These are phyloP conservation scores for Macrophomina pseudophaseolina DNA, from an alignment of 2,329 filamentous ascomycete genomes.

Conservation along the genomic window DNA sequence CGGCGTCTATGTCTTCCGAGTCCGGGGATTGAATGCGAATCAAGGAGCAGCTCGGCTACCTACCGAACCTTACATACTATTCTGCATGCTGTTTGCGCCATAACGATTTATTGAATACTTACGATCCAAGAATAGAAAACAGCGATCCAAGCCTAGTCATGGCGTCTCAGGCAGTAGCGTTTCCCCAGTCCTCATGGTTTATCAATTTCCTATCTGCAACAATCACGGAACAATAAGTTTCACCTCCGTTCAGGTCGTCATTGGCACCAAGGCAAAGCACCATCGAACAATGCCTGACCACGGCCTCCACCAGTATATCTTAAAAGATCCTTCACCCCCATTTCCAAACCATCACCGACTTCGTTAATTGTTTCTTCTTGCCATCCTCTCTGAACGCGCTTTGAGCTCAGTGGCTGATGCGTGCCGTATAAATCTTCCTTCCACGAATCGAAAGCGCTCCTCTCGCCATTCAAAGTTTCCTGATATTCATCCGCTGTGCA, in stretches of 20 bases:
- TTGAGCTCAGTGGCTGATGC: conserved; percentile 40
- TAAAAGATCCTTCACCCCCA: conserved; percentile 37
- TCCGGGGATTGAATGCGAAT: no score
- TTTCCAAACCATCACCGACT: conserved; percentile 36
- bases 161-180: no score
- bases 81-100: no score
- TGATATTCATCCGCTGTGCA: conserved; percentile 39
- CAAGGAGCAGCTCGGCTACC: no score
- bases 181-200: no score
- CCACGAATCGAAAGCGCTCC: conserved; percentile 46
- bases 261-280: conserved; percentile 36
- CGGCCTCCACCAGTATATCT: conserved; percentile 30
- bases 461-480: conserved; percentile 44
- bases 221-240: no score
- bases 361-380: conserved; percentile 31
- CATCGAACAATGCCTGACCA: background rate
- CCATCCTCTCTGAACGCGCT: conserved; percentile 50
- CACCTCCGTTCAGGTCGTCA: background rate
- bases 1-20: no score
- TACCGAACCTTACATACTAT: no score
- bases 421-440: conserved; percentile 47
- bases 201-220: no score
- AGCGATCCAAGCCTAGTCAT: no score
- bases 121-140: no score
- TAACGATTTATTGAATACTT: no score